phyloP scores from a whole-genome alignment of 495 filamentous ascomycete genomes.

The Neurospora sp. region DNA sequence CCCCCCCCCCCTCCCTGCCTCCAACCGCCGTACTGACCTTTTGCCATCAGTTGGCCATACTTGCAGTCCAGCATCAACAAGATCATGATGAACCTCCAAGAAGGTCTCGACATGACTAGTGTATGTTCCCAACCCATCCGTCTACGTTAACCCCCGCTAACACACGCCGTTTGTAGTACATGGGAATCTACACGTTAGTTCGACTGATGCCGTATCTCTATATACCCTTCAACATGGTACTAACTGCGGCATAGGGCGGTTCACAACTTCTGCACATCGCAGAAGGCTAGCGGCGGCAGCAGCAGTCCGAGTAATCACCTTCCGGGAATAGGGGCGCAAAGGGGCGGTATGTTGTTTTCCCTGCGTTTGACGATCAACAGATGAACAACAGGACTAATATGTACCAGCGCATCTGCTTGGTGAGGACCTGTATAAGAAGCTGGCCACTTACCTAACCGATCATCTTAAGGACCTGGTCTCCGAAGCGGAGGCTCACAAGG shows the following conservation, averaged over 20 bases:
- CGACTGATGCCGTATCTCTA: not conserved
- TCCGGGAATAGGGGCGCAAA: constrained; percentile 44
- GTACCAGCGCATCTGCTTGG: constrained; percentile 76
- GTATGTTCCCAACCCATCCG: constrained; percentile 36
- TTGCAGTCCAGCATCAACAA: constrained; percentile 76
- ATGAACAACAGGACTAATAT: constrained; percentile 2
- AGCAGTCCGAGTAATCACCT: not conserved
- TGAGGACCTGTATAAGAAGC: constrained; percentile 88
- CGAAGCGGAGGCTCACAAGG: constrained; percentile 64
- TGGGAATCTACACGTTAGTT: constrained; percentile 90
- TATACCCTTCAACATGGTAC: constrained; percentile 15
- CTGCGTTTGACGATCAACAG: not conserved
- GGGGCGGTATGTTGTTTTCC: constrained; percentile 56
- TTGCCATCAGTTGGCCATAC: constrained; percentile 64
- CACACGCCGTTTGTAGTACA: constrained; percentile 47
- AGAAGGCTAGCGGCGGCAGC: constrained; percentile 61
- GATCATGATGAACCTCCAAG: constrained; percentile 86
- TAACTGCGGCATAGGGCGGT: constrained; percentile 52
- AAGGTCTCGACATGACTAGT: constrained; percentile 83
- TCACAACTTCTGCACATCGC: constrained; percentile 98
- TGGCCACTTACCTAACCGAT: constrained; percentile 68
- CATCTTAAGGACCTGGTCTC: constrained; percentile 60
- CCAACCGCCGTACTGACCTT: constrained; percentile 1
- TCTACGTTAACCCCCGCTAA: constrained; percentile 1
- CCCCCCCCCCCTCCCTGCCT: not conserved